phyloP scores from a whole-genome alignment of 208 protist species.

The Wallacemonas sp. region DNA sequence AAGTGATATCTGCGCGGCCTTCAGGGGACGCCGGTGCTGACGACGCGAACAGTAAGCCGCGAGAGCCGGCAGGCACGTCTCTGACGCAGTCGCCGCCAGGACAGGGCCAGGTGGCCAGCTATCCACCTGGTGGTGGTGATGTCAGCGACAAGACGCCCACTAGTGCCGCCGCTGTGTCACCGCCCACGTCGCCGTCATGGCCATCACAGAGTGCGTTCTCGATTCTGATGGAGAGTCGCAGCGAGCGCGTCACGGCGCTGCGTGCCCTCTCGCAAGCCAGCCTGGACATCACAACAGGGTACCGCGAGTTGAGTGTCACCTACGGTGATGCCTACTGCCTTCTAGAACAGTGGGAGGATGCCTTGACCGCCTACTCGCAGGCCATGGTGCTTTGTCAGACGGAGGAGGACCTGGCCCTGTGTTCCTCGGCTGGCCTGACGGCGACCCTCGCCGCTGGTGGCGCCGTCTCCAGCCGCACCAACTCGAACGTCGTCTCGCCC shows the following conservation, averaged over 20 bases:
- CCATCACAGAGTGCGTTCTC: too few species aligned
- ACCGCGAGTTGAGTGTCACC: slow-evolving; percentile 61
- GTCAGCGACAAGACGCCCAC: background rate
- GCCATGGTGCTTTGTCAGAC: slow-evolving; percentile 63
- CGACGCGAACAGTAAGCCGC: too few species aligned
- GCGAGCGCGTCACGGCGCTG: slow-evolving; percentile 55
- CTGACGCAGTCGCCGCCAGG: too few species aligned
- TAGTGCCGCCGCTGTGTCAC: background rate
- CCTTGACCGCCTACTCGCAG: slow-evolving; percentile 74
- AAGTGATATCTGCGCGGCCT: too few species aligned
- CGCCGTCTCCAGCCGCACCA: background rate
- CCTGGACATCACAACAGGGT: slow-evolving; percentile 47
- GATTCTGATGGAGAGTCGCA: slow-evolving; percentile 46
- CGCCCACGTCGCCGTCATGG: too few species aligned
- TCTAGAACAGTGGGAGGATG: slow-evolving; percentile 69
- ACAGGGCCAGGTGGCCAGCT: background rate
- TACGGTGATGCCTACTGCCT: slow-evolving; percentile 62
- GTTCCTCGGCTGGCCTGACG: background rate
- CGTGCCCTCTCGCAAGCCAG: slow-evolving; percentile 44
- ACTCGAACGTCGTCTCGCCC: background rate
- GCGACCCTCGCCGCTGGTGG: background rate
- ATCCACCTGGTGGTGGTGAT: background rate
- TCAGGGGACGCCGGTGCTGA: too few species aligned
- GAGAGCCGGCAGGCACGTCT: too few species aligned
- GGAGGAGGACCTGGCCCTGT: slow-evolving; percentile 39